Percentiles rank a stretch among this genome's conserved stretches.
These are phyloP conservation scores for Astrocystis sublimbata DNA, from an alignment of 495 filamentous ascomycete genomes.

Conservation along the genomic window DNA sequence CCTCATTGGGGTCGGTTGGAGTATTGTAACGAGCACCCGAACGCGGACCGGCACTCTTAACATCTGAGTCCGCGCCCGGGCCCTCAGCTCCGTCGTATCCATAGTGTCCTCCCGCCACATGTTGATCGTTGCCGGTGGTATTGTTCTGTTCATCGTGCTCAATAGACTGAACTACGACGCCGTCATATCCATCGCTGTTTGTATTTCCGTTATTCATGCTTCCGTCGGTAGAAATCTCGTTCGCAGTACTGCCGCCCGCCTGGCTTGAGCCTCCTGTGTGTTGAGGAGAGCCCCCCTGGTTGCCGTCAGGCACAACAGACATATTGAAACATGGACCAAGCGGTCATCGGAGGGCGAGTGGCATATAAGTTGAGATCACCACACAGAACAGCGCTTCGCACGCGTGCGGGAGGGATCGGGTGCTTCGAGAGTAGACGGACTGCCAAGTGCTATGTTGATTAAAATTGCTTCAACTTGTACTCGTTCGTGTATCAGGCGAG, in stretches of 20 bases:
- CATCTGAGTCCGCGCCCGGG: constrained; percentile 7
- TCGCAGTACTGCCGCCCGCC: too few species aligned
- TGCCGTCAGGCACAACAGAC: constrained; percentile 10
- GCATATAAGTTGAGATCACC: background rate
- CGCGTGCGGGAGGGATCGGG: background rate
- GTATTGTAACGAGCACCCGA: background rate
- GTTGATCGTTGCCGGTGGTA: background rate
- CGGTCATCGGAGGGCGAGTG: constrained; percentile 10
- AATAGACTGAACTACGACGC: background rate
- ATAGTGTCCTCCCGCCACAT: background rate
- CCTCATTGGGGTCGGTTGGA: background rate
- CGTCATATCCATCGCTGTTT: background rate
- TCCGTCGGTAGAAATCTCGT: too few species aligned
- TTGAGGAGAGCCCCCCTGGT: background rate
- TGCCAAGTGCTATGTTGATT: background rate
- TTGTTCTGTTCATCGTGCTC: background rate
- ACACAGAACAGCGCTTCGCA: background rate
- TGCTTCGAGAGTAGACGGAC: background rate
- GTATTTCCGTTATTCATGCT: background rate
- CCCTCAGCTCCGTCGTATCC: background rate
- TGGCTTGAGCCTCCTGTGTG: background rate
- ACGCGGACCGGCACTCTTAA: constrained; percentile 9
- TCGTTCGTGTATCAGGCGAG: background rate
- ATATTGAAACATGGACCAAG: constrained; percentile 15
- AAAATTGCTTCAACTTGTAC: background rate